phyloP scores from a whole-genome alignment of 495 filamentous ascomycete genomes.

The Stereocaulon alpinum region DNA sequence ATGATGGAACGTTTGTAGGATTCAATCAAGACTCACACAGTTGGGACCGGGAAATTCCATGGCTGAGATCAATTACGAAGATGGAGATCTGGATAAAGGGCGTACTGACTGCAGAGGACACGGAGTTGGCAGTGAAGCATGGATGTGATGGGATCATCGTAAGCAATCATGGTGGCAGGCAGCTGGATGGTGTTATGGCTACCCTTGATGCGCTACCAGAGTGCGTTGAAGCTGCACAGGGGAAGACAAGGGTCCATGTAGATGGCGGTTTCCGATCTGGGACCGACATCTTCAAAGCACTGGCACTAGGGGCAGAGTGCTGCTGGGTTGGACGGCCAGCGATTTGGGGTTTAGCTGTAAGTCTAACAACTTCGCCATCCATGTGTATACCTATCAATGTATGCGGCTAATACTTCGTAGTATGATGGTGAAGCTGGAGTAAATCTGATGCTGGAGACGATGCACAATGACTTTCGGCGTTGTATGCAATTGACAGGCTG shows the following conservation, averaged over 20 bases:
- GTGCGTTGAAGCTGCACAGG: slow-evolving; percentile 30
- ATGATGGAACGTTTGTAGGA: slow-evolving; percentile 23
- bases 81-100: slow-evolving; percentile 38
- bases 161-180: slow-evolving; percentile 34
- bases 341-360: slow-evolving; percentile 35
- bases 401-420: slow-evolving; percentile 3
- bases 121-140: slow-evolving; percentile 25
- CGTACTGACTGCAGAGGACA: slow-evolving; percentile 29
- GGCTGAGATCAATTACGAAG: slow-evolving; percentile 27
- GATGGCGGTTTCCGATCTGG: slow-evolving; percentile 35
- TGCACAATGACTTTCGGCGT: slow-evolving; percentile 40
- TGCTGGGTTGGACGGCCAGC: slow-evolving; percentile 32
- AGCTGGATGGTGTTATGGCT: slow-evolving; percentile 35
- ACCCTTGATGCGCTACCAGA: slow-evolving; percentile 38
- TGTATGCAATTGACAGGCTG: slow-evolving; percentile 44
- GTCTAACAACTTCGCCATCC: slow-evolving; percentile 3
- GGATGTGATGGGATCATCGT: slow-evolving; percentile 32
- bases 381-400: not conserved
- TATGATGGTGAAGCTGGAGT: slow-evolving; percentile 35
- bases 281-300: slow-evolving; percentile 35
- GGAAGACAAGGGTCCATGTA: slow-evolving; percentile 28
- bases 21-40: slow-evolving; percentile 29
- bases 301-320: slow-evolving; percentile 34
- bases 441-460: slow-evolving; percentile 31
- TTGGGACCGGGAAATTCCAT: slow-evolving; percentile 30